Percentiles rank a stretch among this genome's conserved stretches.
phyloP scores from a whole-genome alignment of 169 alveolate genomes.

The Sarcocystis neurona region DNA sequence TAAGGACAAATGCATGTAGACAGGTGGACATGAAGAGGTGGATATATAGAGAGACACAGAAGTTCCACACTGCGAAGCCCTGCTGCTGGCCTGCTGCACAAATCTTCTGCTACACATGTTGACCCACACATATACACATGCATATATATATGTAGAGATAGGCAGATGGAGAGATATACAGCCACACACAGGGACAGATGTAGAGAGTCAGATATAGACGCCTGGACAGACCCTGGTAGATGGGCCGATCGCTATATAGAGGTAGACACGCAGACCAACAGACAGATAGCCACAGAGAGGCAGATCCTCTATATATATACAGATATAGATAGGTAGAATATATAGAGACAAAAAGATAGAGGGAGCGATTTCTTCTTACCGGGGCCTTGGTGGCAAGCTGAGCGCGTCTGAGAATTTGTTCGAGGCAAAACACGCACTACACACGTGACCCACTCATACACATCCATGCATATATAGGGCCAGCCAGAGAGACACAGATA shows the following conservation, averaged over 20 bases:
- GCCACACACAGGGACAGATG: neutral
- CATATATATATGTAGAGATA: neutral
- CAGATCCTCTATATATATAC: too few species aligned
- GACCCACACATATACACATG: neutral
- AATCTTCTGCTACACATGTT: neutral
- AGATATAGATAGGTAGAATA: too few species aligned
- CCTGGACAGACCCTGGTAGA: too few species aligned
- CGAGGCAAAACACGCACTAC: neutral
- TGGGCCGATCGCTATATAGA: too few species aligned
- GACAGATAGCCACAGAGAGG: too few species aligned
- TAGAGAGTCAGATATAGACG: too few species aligned
- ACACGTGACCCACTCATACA: neutral
- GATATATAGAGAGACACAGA: too few species aligned
- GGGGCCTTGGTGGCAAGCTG: conserved; percentile 1
- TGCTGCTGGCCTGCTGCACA: too few species aligned
- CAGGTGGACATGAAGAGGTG: too few species aligned
- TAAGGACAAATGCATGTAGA: too few species aligned
- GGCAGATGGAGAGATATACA: neutral
- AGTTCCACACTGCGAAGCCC: too few species aligned
- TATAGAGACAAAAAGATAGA: neutral
- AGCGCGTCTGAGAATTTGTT: conserved; percentile 4
- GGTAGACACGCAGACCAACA: too few species aligned
- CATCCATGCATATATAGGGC: neutral
- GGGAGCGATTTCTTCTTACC: neutral
- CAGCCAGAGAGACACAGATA: neutral